Percentiles rank a stretch among this genome's conserved stretches.
These are phyloP conservation scores for Letharia columbiana DNA, from an alignment of 495 filamentous ascomycete genomes.

Conservation along the genomic window DNA sequence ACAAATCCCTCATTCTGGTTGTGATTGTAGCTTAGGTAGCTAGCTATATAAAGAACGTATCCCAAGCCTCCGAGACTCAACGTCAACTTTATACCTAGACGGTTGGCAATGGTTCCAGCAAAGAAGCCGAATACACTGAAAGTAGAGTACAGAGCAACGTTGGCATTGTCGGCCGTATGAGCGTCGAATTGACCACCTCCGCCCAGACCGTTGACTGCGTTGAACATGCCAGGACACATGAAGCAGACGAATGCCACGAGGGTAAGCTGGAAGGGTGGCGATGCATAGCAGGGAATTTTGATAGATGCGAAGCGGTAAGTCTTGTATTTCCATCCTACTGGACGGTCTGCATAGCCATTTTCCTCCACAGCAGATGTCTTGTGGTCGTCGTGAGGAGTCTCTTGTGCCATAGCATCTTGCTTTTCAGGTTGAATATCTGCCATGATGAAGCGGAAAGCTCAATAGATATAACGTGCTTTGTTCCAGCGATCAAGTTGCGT, in stretches of 20 bases:
- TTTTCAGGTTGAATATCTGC: background rate
- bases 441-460: background rate
- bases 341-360: constrained; percentile 18
- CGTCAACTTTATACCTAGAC: constrained; percentile 36
- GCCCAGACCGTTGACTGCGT: constrained; percentile 50
- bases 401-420: background rate
- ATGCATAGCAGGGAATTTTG: constrained; percentile 60
- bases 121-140: constrained; percentile 48
- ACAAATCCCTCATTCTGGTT: constrained; percentile 64
- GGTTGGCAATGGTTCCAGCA: constrained; percentile 43
- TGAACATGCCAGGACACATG: constrained; percentile 71
- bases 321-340: constrained; percentile 43
- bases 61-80: constrained; percentile 40
- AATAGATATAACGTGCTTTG: background rate
- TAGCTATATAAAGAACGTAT: constrained; percentile 40
- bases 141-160: constrained; percentile 55
- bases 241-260: constrained; percentile 61
- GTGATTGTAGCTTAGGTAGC: constrained; percentile 56
- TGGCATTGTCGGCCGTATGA: constrained; percentile 37
- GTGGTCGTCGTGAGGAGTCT: background rate
- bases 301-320: constrained; percentile 38
- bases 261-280: constrained; percentile 48
- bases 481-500: background rate
- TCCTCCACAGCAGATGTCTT: constrained; percentile 7
- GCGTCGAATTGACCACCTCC: constrained; percentile 43